These are phyloP conservation scores for Carpinus viminea DNA, from an alignment of 306 rosid genomes.

Conservation along the genomic window DNA sequence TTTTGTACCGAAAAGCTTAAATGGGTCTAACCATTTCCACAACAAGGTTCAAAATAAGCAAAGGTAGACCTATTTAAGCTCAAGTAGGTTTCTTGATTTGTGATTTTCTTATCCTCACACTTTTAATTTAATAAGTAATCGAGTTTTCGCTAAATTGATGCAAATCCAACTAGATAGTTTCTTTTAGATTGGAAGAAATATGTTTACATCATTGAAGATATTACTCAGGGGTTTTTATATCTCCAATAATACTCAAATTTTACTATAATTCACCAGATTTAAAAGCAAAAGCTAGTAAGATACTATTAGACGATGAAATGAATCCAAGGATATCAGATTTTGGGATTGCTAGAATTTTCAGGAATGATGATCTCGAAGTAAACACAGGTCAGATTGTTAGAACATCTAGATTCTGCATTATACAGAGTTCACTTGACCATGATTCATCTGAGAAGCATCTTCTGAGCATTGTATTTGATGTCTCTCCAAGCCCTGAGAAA, in stretches of 20 bases:
- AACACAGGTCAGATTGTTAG: constrained; percentile 39
- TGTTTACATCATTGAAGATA: constrained; percentile 35
- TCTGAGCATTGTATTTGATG: too few relatives aligned
- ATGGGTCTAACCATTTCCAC: background rate
- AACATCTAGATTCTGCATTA: constrained; percentile 10
- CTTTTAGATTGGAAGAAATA: constrained; percentile 32
- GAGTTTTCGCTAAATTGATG: background rate
- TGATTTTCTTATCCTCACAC: background rate
- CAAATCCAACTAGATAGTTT: constrained; percentile 17
- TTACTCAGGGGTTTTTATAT: constrained; percentile 42
- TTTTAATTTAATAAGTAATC: background rate
- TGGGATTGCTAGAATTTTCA: constrained; percentile 36
- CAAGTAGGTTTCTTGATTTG: background rate
- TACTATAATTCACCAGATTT: constrained; percentile 32
- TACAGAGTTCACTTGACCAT: too few relatives aligned
- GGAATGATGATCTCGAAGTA: constrained; percentile 29
- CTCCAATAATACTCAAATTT: constrained; percentile 42
- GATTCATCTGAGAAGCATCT: too few relatives aligned
- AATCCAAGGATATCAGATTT: constrained; percentile 43
- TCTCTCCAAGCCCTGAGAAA: too few relatives aligned
- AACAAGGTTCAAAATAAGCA: background rate
- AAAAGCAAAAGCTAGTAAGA: constrained; percentile 42
- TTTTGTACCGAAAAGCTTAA: background rate
- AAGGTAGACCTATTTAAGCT: background rate
- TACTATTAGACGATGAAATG: constrained; percentile 28